Conservation (phyloP, 2,329 filamentous ascomycete genomes). For the Tolypocladium sp. region DNA sequence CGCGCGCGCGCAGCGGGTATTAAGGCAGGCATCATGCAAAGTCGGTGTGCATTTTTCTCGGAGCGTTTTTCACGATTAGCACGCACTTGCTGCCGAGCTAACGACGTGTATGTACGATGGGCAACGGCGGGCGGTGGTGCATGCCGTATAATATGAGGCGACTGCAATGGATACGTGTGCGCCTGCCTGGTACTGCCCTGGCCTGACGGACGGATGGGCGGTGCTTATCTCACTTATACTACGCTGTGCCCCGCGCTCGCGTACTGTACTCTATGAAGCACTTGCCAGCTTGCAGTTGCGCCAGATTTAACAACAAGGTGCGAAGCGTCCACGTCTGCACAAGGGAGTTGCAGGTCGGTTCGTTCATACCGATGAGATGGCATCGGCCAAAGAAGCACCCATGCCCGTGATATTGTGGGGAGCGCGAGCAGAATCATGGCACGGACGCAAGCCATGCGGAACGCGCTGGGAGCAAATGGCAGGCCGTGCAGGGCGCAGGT, state of each 20-base stretch:
- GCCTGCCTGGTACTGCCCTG: not conserved
- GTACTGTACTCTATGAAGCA: not conserved
- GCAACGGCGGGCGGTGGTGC: not conserved
- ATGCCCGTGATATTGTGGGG: not conserved
- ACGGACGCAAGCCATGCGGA: not conserved
- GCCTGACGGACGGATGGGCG: not conserved
- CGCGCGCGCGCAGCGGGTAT: not conserved
- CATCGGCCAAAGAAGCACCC: not conserved
- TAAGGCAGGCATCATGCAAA: not conserved
- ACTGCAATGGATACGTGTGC: not conserved
- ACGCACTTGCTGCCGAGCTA: not conserved
- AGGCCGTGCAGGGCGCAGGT: not conserved
- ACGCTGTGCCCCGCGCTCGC: not conserved
- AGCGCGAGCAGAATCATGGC: not conserved
- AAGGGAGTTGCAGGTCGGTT: not conserved
- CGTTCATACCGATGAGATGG: not conserved
- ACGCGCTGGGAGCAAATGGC: not conserved
- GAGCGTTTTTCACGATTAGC: not conserved
- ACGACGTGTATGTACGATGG: not conserved
- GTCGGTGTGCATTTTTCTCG: not conserved
- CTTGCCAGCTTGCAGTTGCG: not conserved
- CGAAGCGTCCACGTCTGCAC: not conserved
- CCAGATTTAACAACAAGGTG: not conserved
- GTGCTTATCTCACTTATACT: not conserved
- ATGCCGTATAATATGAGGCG: not conserved